A percentile compares a stretch with the other conserved stretches of the same genome.
These are phyloP conservation scores for Meyerozyma smithsonii DNA, from an alignment of 1,139 yeast species.

Conservation along the genomic window DNA sequence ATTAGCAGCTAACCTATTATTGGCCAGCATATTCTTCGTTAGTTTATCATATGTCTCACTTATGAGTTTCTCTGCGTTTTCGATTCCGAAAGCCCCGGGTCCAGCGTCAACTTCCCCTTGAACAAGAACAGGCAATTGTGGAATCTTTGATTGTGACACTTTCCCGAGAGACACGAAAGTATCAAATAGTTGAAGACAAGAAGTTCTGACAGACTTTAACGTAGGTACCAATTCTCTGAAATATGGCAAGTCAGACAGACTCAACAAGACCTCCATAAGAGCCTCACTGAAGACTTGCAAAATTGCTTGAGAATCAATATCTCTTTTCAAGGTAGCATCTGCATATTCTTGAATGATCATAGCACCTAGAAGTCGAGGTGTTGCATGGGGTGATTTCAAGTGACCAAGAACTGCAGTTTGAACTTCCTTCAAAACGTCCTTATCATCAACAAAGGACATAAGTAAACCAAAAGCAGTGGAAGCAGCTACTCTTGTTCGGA, in stretches of 20 bases:
- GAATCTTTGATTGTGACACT: constrained; percentile 69
- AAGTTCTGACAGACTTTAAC: constrained; percentile 78
- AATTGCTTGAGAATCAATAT: constrained; percentile 13
- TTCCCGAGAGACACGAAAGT: constrained; percentile 75
- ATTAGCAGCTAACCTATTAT: constrained; percentile 66
- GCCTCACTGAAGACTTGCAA: constrained; percentile 25
- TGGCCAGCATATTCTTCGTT: constrained; percentile 59
- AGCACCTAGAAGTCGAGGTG: constrained; percentile 72
- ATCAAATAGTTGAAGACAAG: constrained; percentile 77
- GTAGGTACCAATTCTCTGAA: constrained; percentile 87
- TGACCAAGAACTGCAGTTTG: constrained; percentile 37
- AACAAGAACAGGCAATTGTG: constrained; percentile 81
- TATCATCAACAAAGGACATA: constrained; percentile 49
- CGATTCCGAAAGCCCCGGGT: constrained; percentile 83
- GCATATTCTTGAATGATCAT: constrained; percentile 75
- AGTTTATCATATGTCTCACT: constrained; percentile 64
- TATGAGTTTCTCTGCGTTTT: constrained; percentile 68
- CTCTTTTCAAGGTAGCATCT: constrained; percentile 21
- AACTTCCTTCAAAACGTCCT: constrained; percentile 29
- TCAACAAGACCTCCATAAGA: constrained; percentile 31
- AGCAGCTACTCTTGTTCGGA: constrained; percentile 72
- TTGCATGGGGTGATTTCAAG: constrained; percentile 62
- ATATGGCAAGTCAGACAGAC: constrained; percentile 45
- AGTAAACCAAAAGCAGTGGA: constrained; percentile 74
- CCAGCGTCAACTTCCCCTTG: constrained; percentile 96